Percentiles rank a stretch among this genome's conserved stretches.
Evolutionary conservation across 257 asterid genomes (phyloP).

Genomic region (Solanum chiquidenum): DNA sequence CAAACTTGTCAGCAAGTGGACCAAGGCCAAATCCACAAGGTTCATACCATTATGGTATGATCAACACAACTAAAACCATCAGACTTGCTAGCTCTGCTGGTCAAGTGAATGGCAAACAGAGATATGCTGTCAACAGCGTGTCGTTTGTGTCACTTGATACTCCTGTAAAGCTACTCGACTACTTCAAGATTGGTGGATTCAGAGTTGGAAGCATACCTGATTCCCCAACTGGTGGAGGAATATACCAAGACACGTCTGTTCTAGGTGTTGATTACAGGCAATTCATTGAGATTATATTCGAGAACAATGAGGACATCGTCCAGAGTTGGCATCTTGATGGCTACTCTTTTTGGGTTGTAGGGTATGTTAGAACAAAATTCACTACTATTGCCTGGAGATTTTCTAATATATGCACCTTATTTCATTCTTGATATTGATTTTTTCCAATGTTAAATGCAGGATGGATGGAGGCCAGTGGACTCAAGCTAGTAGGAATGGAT

Average conservation of each 20-base stretch:
- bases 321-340: constrained; percentile 87
- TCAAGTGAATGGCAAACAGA: constrained; percentile 15
- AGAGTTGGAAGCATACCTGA: constrained; percentile 19
- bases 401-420: neutral
- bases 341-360: constrained; percentile 82
- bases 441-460: constrained; percentile 19
- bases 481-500: constrained; percentile 35
- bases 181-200: constrained; percentile 14
- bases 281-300: constrained; percentile 64
- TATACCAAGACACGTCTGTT: constrained; percentile 71
- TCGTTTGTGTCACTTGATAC: constrained; percentile 16
- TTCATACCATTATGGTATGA: constrained; percentile 20
- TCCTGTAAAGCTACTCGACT: constrained; percentile 15
- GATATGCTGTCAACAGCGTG: constrained; percentile 19
- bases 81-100: constrained; percentile 12
- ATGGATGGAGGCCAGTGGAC: constrained; percentile 95
- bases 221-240: constrained; percentile 69
- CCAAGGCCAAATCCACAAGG: constrained; percentile 25
- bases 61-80: constrained; percentile 17
- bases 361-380: constrained; percentile 31
- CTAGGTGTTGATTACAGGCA: constrained; percentile 58
- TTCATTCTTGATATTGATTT: neutral
- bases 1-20: constrained; percentile 19
- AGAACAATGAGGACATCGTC: constrained; percentile 54
- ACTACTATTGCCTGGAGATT: accelerated